phyloP scores from a whole-genome alignment of 345 rosid genomes.

The Draba incana region DNA sequence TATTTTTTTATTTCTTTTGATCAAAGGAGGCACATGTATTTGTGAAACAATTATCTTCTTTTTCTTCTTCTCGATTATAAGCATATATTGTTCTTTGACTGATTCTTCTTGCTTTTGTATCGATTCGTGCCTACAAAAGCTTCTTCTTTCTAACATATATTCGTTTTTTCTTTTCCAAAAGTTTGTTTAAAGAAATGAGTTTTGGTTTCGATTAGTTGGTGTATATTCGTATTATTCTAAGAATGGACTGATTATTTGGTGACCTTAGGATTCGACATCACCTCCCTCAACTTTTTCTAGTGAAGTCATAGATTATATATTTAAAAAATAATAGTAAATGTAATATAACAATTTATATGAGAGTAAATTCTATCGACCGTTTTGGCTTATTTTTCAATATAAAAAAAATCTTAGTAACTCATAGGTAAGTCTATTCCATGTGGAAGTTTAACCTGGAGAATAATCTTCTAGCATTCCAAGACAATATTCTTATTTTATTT shows the following conservation, averaged over 20 bases:
- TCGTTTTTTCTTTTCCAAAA: slow-evolving; percentile 33
- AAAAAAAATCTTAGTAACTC: background rate
- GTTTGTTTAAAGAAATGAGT: slow-evolving; percentile 24
- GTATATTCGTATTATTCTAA: slow-evolving; percentile 4
- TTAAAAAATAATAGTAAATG: background rate
- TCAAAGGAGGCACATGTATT: slow-evolving; percentile 19
- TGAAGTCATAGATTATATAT: background rate
- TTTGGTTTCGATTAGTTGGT: slow-evolving; percentile 28
- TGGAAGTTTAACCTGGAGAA: background rate
- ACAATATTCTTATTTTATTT: background rate
- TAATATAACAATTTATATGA: background rate
- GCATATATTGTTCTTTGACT: slow-evolving; percentile 28
- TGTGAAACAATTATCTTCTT: slow-evolving; percentile 24
- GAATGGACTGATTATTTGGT: background rate
- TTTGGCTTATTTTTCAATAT: background rate
- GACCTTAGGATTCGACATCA: background rate
- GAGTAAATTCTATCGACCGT: background rate
- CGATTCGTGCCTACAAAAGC: slow-evolving; percentile 37
- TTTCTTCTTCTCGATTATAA: slow-evolving; percentile 25
- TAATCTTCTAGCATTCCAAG: slow-evolving; percentile 23
- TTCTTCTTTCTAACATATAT: slow-evolving; percentile 36
- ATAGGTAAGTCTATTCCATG: background rate
- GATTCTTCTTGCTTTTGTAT: slow-evolving; percentile 39
- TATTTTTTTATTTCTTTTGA: no score
- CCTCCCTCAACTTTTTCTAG: background rate